Evolutionary conservation across 139 green algal genomes (phyloP).

Genomic region (Ettlia oleoabundans): DNA sequence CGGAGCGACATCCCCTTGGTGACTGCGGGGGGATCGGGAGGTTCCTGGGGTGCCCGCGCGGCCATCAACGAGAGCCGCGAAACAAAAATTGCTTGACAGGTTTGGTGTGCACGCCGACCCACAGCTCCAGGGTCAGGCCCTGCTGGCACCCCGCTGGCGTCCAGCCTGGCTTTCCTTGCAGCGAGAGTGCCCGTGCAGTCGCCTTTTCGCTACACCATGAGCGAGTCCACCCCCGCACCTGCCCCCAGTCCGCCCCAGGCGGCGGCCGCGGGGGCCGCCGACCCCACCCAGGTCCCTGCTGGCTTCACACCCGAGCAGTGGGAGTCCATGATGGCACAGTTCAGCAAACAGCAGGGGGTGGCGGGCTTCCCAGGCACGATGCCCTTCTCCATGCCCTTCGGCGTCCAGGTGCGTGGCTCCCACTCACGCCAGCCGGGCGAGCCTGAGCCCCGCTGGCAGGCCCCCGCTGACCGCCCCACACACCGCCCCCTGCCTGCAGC

Average conservation of each 20-base stretch:
- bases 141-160: neutral
- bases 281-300: neutral
- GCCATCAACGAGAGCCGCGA: too few relatives aligned
- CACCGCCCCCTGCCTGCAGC: neutral
- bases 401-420: neutral
- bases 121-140: too few relatives aligned
- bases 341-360: neutral
- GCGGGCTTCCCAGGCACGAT: neutral
- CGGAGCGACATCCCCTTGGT: too few relatives aligned
- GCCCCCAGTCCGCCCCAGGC: too few relatives aligned
- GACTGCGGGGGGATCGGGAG: too few relatives aligned
- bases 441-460: neutral
- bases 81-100: too few relatives aligned
- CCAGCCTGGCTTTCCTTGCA: too few relatives aligned
- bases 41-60: too few relatives aligned
- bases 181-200: too few relatives aligned
- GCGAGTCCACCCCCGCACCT: neutral
- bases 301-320: neutral
- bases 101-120: too few relatives aligned
- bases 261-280: too few relatives aligned
- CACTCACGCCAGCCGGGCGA: too few relatives aligned
- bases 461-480: neutral
- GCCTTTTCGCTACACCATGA: neutral
- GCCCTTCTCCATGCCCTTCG: neutral
- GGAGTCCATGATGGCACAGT: neutral